Conservation (phyloP, 306 rosid species). For the Vicia villosa region DNA sequence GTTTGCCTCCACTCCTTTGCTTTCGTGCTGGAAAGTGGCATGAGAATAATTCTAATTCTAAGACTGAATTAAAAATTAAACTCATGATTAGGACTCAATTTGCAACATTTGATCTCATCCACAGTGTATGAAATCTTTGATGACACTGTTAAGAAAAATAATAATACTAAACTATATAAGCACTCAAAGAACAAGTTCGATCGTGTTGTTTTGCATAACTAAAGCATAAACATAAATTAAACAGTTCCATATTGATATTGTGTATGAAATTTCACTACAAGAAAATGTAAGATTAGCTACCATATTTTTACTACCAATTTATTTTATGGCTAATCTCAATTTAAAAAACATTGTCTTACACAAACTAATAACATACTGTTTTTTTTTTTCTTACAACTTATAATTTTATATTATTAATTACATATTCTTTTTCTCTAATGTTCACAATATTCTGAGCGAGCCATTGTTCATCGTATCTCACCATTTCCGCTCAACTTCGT, state of each 20-base stretch:
- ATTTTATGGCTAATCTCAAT: too few relatives aligned
- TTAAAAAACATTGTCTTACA: too few relatives aligned
- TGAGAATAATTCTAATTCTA: conserved; percentile 41
- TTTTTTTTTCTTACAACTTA: too few relatives aligned
- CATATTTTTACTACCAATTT: too few relatives aligned
- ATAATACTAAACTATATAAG: conserved; percentile 15
- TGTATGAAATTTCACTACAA: too few relatives aligned
- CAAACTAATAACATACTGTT: too few relatives aligned
- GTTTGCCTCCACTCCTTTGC: conserved; percentile 34
- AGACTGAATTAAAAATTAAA: conserved; percentile 38
- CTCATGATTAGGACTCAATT: conserved; percentile 39
- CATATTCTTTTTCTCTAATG: too few relatives aligned
- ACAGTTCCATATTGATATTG: conserved; percentile 24
- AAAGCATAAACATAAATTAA: conserved; percentile 2
- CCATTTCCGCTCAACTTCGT: too few relatives aligned
- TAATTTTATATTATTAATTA: too few relatives aligned
- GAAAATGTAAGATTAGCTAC: too few relatives aligned
- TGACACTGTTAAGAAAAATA: conserved; percentile 4
- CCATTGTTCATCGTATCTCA: too few relatives aligned
- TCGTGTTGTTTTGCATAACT: neutral
- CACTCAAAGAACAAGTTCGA: conserved; percentile 32
- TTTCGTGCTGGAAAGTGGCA: conserved; percentile 56
- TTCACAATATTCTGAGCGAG: too few relatives aligned
- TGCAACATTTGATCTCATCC: conserved; percentile 36
- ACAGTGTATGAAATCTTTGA: conserved; percentile 3